These are phyloP conservation scores for Hirschfeldia incana DNA, from an alignment of 345 rosid genomes.

Conservation along the genomic window DNA sequence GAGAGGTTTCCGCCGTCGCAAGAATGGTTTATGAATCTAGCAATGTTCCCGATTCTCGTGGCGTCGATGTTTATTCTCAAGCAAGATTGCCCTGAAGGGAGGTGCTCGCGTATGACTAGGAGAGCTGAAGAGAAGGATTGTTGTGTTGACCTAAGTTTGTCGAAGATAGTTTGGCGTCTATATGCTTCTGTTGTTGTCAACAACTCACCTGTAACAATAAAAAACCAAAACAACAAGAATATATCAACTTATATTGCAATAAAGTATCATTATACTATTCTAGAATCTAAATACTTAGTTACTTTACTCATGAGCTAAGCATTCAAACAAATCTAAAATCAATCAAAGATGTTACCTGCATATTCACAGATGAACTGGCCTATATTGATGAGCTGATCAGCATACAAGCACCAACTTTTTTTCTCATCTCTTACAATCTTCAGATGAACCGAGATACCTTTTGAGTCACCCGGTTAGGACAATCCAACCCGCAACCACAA, in stretches of 20 bases:
- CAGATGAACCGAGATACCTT: conserved; percentile 58
- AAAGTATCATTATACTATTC: background rate
- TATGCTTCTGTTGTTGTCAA: conserved; percentile 73
- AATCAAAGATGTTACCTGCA: conserved; percentile 46
- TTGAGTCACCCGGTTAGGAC: conserved; percentile 64
- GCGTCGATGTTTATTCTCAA: conserved; percentile 85
- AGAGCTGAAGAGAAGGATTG: conserved; percentile 60
- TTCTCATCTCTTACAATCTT: conserved; percentile 59
- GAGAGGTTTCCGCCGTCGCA: conserved; percentile 85
- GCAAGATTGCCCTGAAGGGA: conserved; percentile 83
- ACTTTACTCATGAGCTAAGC: background rate
- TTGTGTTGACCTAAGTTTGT: conserved; percentile 48
- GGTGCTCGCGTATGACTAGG: conserved; percentile 88
- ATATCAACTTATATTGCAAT: background rate
- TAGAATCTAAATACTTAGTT: background rate
- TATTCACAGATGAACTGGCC: conserved; percentile 87
- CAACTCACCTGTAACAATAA: conserved; percentile 53
- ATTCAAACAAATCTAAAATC: too few species aligned
- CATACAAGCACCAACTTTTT: conserved; percentile 83
- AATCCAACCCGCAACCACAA: conserved; percentile 62
- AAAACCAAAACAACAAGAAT: background rate
- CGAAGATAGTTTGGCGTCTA: conserved; percentile 62
- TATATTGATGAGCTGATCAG: conserved; percentile 61
- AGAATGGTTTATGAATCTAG: conserved; percentile 86
- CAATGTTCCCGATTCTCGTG: conserved; percentile 71